Evolutionary conservation across 2,329 filamentous ascomycete species (phyloP).

Genomic region (Colletotrichum navitas): DNA sequence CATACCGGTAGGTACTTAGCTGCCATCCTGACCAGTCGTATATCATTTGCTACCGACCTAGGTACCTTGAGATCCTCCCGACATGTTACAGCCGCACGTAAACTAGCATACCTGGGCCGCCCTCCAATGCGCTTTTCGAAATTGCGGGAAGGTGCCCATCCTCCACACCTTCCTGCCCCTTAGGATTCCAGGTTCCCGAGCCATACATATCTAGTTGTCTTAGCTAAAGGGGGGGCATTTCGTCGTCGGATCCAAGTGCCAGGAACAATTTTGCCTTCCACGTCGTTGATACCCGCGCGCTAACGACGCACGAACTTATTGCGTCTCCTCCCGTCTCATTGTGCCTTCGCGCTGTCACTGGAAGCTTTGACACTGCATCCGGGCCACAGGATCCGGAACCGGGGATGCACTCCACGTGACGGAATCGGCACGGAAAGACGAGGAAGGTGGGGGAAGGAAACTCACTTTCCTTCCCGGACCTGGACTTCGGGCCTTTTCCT

Average conservation of each 20-base stretch:
- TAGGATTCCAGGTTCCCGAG: not conserved
- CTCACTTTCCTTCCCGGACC: slow-evolving; percentile 3
- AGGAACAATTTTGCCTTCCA: not conserved
- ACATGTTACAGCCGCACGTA: not conserved
- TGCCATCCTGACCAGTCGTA: slow-evolving; percentile 9
- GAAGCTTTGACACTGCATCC: slow-evolving; percentile 33
- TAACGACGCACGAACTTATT: not conserved
- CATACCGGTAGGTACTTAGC: too few relatives aligned
- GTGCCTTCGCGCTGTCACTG: not conserved
- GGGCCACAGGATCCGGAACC: slow-evolving; percentile 11
- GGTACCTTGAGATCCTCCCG: not conserved
- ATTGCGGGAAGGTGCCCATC: not conserved
- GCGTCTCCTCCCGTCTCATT: not conserved
- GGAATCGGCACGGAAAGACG: not conserved
- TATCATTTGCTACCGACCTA: not conserved
- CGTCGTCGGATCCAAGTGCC: too few relatives aligned
- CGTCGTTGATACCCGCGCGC: slow-evolving; percentile 2
- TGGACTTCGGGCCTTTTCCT: not conserved
- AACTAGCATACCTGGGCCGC: not conserved
- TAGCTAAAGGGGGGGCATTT: not conserved
- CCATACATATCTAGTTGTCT: not conserved
- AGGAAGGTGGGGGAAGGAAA: not conserved
- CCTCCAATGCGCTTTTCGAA: not conserved
- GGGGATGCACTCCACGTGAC: slow-evolving; percentile 29
- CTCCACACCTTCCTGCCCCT: not conserved